Conservation (phyloP, 2,329 filamentous ascomycete species). For the Colletotrichum camelliae region DNA sequence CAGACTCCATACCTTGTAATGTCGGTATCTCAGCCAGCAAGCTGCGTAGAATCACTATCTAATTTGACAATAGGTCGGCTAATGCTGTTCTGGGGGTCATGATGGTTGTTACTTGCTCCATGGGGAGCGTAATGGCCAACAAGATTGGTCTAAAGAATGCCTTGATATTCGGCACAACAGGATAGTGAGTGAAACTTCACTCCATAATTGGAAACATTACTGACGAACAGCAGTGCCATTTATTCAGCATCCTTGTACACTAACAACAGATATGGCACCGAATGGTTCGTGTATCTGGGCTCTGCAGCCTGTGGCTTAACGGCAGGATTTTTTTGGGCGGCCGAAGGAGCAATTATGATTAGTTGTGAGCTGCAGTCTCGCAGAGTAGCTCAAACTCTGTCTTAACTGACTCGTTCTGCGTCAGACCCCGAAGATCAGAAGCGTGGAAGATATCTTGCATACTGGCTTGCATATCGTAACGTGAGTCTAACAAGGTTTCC, state of each 20-base stretch:
- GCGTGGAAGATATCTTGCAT: background rate
- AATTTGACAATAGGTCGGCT: background rate
- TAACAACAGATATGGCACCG: conserved; percentile 34
- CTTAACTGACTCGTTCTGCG: background rate
- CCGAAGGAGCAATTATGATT: conserved; percentile 30
- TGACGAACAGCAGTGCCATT: conserved; percentile 6
- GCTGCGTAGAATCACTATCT: accelerated
- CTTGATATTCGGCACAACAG: conserved; percentile 2
- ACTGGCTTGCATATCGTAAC: conserved; percentile 1
- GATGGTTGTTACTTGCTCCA: conserved; percentile 1
- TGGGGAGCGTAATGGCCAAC: conserved; percentile 5
- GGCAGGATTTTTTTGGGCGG: conserved; percentile 28
- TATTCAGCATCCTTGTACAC: conserved; percentile 41
- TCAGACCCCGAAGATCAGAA: conserved; percentile 5
- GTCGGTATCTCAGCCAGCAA: conserved; percentile 4
- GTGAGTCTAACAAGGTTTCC: background rate
- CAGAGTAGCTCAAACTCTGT: background rate
- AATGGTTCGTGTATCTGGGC: conserved; percentile 25
- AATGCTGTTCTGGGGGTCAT: conserved; percentile 3
- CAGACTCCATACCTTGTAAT: conserved; percentile 34
- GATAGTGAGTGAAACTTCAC: background rate
- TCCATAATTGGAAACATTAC: accelerated
- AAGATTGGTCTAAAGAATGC: background rate
- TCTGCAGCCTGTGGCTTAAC: conserved; percentile 28
- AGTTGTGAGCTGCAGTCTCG: background rate